These are phyloP conservation scores for Nakazawaea ishiwadae DNA, from an alignment of 805 yeast species.

Conservation along the genomic window DNA sequence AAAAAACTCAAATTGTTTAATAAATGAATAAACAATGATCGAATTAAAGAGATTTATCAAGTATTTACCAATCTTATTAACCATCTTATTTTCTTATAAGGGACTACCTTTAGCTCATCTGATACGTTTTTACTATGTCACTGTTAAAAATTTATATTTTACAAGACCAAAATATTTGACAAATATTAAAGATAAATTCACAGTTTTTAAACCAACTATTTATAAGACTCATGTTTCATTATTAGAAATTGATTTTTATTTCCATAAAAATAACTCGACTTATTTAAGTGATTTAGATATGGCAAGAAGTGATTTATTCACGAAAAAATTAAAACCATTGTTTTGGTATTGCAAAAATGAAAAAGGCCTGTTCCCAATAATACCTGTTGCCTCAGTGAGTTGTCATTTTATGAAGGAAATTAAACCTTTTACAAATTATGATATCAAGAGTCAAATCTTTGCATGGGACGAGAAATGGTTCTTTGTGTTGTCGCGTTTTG, in stretches of 20 bases:
- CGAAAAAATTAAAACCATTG: constrained; percentile 50
- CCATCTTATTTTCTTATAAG: constrained; percentile 45
- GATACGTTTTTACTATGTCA: constrained; percentile 52
- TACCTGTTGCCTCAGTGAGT: constrained; percentile 74
- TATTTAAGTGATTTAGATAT: constrained; percentile 80
- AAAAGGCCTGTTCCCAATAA: constrained; percentile 44
- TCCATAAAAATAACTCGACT: constrained; percentile 86
- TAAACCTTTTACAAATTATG: constrained; percentile 56
- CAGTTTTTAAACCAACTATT: constrained; percentile 39
- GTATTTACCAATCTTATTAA: background rate
- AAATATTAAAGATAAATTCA: constrained; percentile 15
- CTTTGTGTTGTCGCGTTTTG: constrained; percentile 62
- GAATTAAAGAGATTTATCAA: background rate
- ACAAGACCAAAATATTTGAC: too few relatives aligned
- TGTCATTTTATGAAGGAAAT: constrained; percentile 71
- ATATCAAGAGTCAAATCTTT: constrained; percentile 52
- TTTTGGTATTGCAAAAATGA: constrained; percentile 37
- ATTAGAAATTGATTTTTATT: constrained; percentile 78
- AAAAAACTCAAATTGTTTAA: too few relatives aligned
- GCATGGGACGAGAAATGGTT: constrained; percentile 92
- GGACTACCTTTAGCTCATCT: constrained; percentile 65
- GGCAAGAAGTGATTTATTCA: constrained; percentile 62
- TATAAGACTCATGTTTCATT: constrained; percentile 60
- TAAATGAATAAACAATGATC: constrained; percentile 23
- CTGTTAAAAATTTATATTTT: constrained; percentile 33